Base-by-base conservation (phyloP, 306 rosid species). In the Prinsepia uniflora region DNA sequence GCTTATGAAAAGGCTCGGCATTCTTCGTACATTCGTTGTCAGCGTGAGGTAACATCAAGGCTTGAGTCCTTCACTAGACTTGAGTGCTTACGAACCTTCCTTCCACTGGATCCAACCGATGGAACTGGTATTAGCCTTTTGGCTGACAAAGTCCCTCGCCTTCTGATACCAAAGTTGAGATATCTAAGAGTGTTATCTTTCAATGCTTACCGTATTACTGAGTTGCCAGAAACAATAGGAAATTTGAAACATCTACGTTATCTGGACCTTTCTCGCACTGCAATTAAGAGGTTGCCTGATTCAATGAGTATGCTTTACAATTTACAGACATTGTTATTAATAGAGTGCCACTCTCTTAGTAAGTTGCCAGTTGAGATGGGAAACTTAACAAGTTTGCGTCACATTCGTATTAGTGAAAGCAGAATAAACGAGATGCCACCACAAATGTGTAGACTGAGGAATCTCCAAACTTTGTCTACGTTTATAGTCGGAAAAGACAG, bases 241-340 rank as follows among this genome's bases (percentile, higher is more conserved):
- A 34, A 64, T 39, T 65, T 79, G 30, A 79, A 50, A 45, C 83
- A 64, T 70, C 61, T 79, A 54, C 80, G 80, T 13, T 75, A 74
- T 62, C 72, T 79, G 12, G 64, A 79, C 67, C 76, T 79, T 8
- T 79, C 83, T n/a, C 40, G 64, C 55, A 79, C 83, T n/a, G 80
- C 80, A 48, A 65, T 79, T 48, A 14, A 70, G 40, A n/a, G 10
- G 72, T 40, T 79, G 47, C 83, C 83, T 58, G 65, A 79, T 15
- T 64, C 80, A 30, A 64, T 67, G 45, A 20, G 58, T 19, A 57
- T 50, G 36, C 83, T 79, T 59, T 75, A 46, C 68, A 79, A 79
- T 20, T 71, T 79, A 36, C 83, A 79, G 42, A 79, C 83, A 13
- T 59, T 79, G 52, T 42, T 74, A 58, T 72, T 79, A 50, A 13